phyloP scores from a whole-genome alignment of 345 rosid species.

The Hypericum androsaemum region DNA sequence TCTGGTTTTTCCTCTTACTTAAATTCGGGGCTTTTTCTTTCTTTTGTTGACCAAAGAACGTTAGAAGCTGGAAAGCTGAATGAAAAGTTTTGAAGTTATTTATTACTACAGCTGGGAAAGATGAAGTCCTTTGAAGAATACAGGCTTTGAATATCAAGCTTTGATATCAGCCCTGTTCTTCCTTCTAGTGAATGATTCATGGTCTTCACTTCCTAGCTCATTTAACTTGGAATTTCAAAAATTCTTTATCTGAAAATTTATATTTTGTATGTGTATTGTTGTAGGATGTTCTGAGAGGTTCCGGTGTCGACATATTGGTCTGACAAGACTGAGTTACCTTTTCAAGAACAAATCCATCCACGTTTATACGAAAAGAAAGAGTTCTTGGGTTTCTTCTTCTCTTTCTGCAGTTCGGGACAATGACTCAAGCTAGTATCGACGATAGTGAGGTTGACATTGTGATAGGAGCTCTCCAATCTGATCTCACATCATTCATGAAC shows the following conservation, averaged over 20 bases:
- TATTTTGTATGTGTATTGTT: background rate
- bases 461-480: constrained; percentile 69
- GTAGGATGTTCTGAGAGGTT: constrained; percentile 65
- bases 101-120: constrained; percentile 61
- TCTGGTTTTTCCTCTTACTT: background rate
- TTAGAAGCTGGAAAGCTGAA: constrained; percentile 78
- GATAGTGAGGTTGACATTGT: constrained; percentile 82
- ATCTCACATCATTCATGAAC: constrained; percentile 57
- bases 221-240: constrained; percentile 6
- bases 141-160: constrained; percentile 50
- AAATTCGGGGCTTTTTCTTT: background rate
- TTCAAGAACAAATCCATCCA: constrained; percentile 7
- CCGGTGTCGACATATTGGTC: constrained; percentile 16
- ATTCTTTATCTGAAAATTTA: constrained; percentile 11
- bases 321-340: background rate
- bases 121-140: constrained; percentile 55
- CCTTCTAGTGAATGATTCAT: too few relatives aligned
- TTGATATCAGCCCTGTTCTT: constrained; percentile 38
- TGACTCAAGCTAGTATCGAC: constrained; percentile 42
- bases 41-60: constrained; percentile 47
- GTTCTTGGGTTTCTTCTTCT: constrained; percentile 6
- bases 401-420: constrained; percentile 20
- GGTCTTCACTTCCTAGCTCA: background rate
- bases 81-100: constrained; percentile 61
- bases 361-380: background rate